Conservation (phyloP, 257 asterid genomes). For the Solanum etuberosum region DNA sequence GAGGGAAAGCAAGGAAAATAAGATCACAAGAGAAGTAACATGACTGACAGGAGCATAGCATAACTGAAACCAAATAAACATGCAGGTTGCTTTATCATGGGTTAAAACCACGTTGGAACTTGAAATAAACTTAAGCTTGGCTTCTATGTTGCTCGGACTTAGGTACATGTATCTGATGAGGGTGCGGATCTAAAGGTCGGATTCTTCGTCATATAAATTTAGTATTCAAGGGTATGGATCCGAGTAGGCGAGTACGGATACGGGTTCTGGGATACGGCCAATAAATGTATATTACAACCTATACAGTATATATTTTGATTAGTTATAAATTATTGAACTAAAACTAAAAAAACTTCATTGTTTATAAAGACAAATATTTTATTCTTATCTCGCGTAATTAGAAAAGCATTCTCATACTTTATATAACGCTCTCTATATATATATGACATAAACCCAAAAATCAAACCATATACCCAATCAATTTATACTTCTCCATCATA, state of each 20-base stretch:
- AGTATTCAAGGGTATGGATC: not conserved
- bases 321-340: not conserved
- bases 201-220: not conserved
- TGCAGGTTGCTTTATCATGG: not conserved
- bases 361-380: not conserved
- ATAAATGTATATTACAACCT: not conserved
- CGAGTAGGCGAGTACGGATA: not conserved
- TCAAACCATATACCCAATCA: not conserved
- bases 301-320: not conserved
- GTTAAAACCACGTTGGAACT: not conserved
- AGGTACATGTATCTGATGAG: not conserved
- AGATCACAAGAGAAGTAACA: not conserved
- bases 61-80: not conserved
- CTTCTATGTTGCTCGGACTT: not conserved
- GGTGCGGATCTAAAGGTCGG: not conserved
- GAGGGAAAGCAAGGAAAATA: not conserved
- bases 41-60: not conserved
- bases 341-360: not conserved
- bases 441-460: not conserved
- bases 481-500: not conserved
- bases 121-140: not conserved
- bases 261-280: not conserved
- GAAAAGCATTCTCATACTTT: not conserved
- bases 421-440: not conserved
- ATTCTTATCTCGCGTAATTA: not conserved